Base-by-base conservation (phyloP, 2,329 filamentous ascomycete genomes). In the Fusarium incarnatum region DNA sequence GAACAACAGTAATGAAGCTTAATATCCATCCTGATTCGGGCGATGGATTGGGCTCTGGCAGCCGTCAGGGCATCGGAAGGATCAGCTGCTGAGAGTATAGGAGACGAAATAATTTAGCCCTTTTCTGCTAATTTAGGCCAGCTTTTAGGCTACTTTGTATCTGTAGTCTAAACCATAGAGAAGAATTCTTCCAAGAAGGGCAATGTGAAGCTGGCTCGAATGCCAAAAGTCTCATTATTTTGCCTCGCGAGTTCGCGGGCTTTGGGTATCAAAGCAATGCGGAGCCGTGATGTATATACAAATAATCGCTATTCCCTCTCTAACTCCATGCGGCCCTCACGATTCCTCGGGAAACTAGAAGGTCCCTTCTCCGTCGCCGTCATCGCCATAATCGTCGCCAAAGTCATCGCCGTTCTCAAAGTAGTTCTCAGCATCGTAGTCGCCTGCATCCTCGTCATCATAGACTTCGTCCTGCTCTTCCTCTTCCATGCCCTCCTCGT, bases 401-500 rank as follows among this genome's bases (percentile, higher is more conserved):
- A 86, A 83, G 25, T 88, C 86, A 65, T 87, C 85, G 15, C 86
- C 86, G 25, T 83, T 86, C 64, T 89, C 87, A 74, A 89, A 89
- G 78, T 89, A 89, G 12, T 83, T 82, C 72, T 89, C 87, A 4
- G 87, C 87, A 46, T 89, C 85, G 74, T 89, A 89, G 64, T 89
- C 87, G 10, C 87, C 87, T 3, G 85, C 87, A 50, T 87, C 86
- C 61, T 88, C 86, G 58, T 89, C 87, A 49, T 89, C 85, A 64
- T 85, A 86, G 25, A 79, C 80, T 57, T 85, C 83, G 56, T 85
- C 84, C 68, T 85, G 83, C 20, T 83, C 83, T 12, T 82, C 83
- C 54, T 84, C 82, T 34, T 80, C 79, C 41, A 78, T 73, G 11
- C 79, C 83, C 52, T 87, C 85, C 23, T 87, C 85, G 28, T 86